A percentile compares a stretch with the other conserved stretches of the same genome.
phyloP scores from a whole-genome alignment of 768 basidiomycete genomes.

The Cubamyces lactineus region DNA sequence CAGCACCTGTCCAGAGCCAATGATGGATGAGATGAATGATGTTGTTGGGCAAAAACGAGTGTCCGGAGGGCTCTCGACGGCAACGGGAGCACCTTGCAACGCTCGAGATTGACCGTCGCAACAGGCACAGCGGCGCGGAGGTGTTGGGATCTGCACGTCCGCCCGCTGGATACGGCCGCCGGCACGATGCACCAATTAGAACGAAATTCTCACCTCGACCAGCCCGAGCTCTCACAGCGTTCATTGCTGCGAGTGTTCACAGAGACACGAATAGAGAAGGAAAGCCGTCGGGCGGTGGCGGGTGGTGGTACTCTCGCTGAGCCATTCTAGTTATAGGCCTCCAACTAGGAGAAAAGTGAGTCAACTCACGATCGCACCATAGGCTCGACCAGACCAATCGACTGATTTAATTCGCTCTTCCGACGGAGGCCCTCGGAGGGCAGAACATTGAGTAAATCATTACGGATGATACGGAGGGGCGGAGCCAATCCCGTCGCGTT shows the following conservation, averaged over 20 bases:
- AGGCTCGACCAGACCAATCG: neutral
- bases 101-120: slow-evolving; percentile 8
- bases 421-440: slow-evolving; percentile 6
- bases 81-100: slow-evolving; percentile 5
- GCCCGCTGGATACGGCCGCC: slow-evolving; percentile 17
- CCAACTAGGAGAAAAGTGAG: neutral
- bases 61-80: slow-evolving; percentile 10
- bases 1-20: slow-evolving; percentile 15
- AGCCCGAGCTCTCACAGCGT: slow-evolving; percentile 15
- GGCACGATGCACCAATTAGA: neutral
- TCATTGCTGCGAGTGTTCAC: slow-evolving; percentile 10
- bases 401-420: slow-evolving; percentile 14
- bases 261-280: neutral
- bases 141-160: slow-evolving; percentile 5
- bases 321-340: neutral
- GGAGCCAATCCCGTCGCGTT: slow-evolving; percentile 3
- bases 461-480: neutral
- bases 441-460: neutral
- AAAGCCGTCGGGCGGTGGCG: too few species aligned
- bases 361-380: slow-evolving; percentile 12
- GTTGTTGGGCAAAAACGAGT: slow-evolving; percentile 8
- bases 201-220: slow-evolving; percentile 14
- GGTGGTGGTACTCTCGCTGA: neutral
- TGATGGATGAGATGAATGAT: slow-evolving; percentile 19
- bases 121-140: slow-evolving; percentile 17